Base-by-base conservation (phyloP, 2,329 filamentous ascomycete genomes). In the Cytospora chrysosperma region DNA sequence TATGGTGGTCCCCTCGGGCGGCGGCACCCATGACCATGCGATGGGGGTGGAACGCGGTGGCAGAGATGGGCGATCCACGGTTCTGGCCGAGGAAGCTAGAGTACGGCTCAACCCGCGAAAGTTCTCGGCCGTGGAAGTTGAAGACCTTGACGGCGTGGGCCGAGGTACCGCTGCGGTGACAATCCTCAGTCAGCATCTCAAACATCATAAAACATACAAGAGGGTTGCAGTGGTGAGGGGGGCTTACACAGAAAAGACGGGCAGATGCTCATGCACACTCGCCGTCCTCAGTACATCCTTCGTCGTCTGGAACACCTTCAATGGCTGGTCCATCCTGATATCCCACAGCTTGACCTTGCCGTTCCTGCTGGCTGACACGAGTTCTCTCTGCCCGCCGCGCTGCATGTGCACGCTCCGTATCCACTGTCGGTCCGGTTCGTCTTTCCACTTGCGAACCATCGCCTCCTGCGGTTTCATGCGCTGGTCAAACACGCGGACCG, bases 281-380 rank as follows among this genome's bases (percentile, higher is more conserved):
- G 96, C 84, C 21, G 92, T 96, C 61, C 93, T 87, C 65, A 97
- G 82, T 10, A 89, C 90, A 70, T 93, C 88, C 65, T 84, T 87
- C 3, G 91, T 94, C 8, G 90, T 88, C 72, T 87, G 83, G 71
- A 94, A 89, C 2, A 87, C 87, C 65, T 88, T 87, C 57, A 96
- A 81, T 6, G 90, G 88, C 69, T 84, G 83, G 67, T 95, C 90
- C 87, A 92, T 92, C 56, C 95, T 87, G 57, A 99, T 92, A 75
- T 99, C 95, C 95, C 95, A 99, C 19, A 99, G 82, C 74, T 92
- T 93, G 68, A 99, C 91, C 73, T 95, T 95, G 66, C 95, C 95
- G 72, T 97, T 95, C 54, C 92, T 87, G 73, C 93, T 96, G 24
- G 93, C 95, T 51, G 90, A 94, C 59, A 99, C 82, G 50, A 99